Evolutionary conservation across 352 stramenopile genomes (phyloP), one percentile per base, ranked within the genome.

Genomic region (Phytophthora hybrid): DNA sequence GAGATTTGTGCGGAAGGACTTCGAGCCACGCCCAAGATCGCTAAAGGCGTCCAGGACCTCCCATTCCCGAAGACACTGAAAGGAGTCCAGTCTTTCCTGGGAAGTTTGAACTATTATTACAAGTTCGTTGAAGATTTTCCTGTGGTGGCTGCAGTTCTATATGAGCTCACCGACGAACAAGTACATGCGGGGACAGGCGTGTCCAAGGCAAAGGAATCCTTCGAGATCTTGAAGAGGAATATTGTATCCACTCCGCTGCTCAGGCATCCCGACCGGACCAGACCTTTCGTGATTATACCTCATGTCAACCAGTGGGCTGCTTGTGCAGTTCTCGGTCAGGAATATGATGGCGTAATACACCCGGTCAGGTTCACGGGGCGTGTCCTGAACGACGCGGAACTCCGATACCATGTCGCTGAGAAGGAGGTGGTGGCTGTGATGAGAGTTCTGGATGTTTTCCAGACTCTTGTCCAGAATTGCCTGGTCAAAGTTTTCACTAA

Each of bases 81-180:
- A 26, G 34, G n/a, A 5, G 32, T 60, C 5, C 29, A 47, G 32
- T 60, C 54, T n/a, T 37, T 62, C 34, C n/a, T 62, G 18, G 32
- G 56, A 16, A 32, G 32, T 23, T 10, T 62, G 32, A 52, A 62
- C 10, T 51, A 62, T 19, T 62, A 51, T 32, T 19, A 62, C 5
- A 62, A 62, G 7, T 62, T 62, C n/a, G 34, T 62, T 4, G 56
- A 51, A 37, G 34, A 37, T 6, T 34, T 37, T 2, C 56, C 56
- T 9, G 56, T 62, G 2, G 13, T 62, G 11, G 56, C 56, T 34
- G 51, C 51, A 5, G 51, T 31, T 18, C 23, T 56, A 18, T 56
- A 56, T 18, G 51, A 56, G 21, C n/a, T 56, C 19, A 56, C 51
- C 21, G 51, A 56, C 21, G 56, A 39, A 32, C 34, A 39, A 13